These are phyloP conservation scores for Gracilaria vermiculophylla DNA, from an alignment of 23 red algal species.

Conservation along the genomic window DNA sequence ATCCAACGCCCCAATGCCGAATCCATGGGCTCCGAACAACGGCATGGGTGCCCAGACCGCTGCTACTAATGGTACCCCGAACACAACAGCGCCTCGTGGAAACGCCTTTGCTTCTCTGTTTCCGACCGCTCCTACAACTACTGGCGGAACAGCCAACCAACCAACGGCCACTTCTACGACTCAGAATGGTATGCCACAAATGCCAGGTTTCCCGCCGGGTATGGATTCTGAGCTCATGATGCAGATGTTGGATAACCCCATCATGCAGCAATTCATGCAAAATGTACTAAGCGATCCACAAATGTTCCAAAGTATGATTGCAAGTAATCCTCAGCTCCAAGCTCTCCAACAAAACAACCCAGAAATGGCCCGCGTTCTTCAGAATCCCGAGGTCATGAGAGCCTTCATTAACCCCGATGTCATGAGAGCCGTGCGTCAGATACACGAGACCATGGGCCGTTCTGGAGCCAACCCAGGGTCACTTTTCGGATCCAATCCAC, in stretches of 20 bases:
- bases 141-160: slow-evolving; percentile 12
- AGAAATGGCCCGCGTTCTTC: slow-evolving; percentile 74
- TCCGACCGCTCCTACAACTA: background rate
- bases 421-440: slow-evolving; percentile 52
- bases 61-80: background rate
- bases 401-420: slow-evolving; percentile 76
- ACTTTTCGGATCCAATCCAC: background rate
- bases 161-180: background rate
- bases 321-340: slow-evolving; percentile 69
- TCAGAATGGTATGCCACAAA: background rate
- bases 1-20: slow-evolving; percentile 77
- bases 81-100: background rate
- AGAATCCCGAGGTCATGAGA: slow-evolving; percentile 81
- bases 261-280: slow-evolving; percentile 80
- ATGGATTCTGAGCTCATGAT: slow-evolving; percentile 50
- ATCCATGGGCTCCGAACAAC: slow-evolving; percentile 69
- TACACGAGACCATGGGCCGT: slow-evolving; percentile 69
- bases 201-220: background rate
- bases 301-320: slow-evolving; percentile 74
- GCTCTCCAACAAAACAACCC: slow-evolving; percentile 75
- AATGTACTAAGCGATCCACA: slow-evolving; percentile 62
- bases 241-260: slow-evolving; percentile 79
- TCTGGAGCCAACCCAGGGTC: slow-evolving; percentile 2
- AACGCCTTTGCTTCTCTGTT: slow-evolving; percentile 4
- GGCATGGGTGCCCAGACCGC: background rate